A percentile compares a stretch with the other conserved stretches of the same genome.
phyloP scores from a whole-genome alignment of 139 green algal genomes.

The Picochlorum sp. region DNA sequence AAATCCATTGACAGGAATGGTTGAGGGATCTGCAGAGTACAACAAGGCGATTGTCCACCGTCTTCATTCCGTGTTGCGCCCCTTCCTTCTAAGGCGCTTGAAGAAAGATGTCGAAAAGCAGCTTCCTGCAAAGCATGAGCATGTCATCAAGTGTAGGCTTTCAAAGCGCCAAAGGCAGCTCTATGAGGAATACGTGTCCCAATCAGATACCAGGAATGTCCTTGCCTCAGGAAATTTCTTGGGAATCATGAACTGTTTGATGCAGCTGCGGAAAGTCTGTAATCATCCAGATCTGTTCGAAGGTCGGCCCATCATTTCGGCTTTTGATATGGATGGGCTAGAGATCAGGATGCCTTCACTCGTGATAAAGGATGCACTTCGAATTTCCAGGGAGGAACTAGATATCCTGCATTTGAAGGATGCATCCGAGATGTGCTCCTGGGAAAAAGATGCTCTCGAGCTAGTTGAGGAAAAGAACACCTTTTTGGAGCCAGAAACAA shows the following conservation, averaged over 20 bases:
- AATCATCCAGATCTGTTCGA: constrained; percentile 99
- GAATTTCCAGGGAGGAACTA: not conserved
- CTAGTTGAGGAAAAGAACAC: not conserved
- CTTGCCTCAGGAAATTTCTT: constrained; percentile 82
- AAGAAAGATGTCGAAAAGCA: constrained; percentile 89
- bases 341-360: constrained; percentile 27
- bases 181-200: constrained; percentile 97
- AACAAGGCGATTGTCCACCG: constrained; percentile 71
- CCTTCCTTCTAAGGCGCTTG: constrained; percentile 90
- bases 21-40: constrained; percentile 68
- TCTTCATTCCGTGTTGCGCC: constrained; percentile 92
- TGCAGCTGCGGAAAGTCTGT: constrained; percentile 98
- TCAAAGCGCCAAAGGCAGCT: constrained; percentile 70
- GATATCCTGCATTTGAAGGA: not conserved
- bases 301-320: constrained; percentile 76
- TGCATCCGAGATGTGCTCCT: not conserved
- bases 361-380: constrained; percentile 2
- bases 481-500: not conserved
- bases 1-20: constrained; percentile 84
- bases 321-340: constrained; percentile 69
- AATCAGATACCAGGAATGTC: constrained; percentile 49
- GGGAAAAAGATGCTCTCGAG: not conserved
- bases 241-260: constrained; percentile 95
- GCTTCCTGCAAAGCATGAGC: constrained; percentile 92
- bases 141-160: constrained; percentile 73